Conservation (phyloP, 345 rosid species). For the Boechera retrofracta region DNA sequence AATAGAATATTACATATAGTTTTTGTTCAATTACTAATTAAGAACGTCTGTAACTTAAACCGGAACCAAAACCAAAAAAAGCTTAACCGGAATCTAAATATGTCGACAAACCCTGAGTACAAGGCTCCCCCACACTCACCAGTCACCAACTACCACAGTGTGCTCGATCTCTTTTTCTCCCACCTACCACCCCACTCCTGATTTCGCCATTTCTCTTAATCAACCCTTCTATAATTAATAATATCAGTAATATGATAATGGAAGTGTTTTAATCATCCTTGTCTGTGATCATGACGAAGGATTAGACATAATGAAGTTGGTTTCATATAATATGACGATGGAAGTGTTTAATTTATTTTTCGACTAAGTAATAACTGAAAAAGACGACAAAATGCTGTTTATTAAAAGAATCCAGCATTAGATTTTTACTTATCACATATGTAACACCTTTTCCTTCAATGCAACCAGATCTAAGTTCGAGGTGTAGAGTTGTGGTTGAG, state of each 20-base stretch:
- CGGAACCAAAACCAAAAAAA: constrained; percentile 19
- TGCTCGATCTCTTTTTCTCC: constrained; percentile 39
- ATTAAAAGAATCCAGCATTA: neutral
- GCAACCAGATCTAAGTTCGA: neutral
- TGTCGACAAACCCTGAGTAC: constrained; percentile 41
- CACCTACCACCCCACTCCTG: constrained; percentile 45
- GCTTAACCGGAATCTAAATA: constrained; percentile 25
- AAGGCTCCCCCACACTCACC: constrained; percentile 36
- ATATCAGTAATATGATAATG: neutral
- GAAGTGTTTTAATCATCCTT: constrained; percentile 22
- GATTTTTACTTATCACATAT: neutral
- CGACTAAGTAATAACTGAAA: neutral
- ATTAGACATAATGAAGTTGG: constrained; percentile 3
- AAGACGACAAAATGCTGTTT: neutral
- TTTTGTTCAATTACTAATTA: constrained; percentile 6
- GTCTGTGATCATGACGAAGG: neutral
- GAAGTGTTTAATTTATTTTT: neutral
- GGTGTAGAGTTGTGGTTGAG: neutral
- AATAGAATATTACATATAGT: neutral
- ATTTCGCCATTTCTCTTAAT: constrained; percentile 32
- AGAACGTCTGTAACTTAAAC: constrained; percentile 12
- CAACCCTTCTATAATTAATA: constrained; percentile 3
- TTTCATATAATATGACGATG: constrained; percentile 16
- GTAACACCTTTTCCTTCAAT: neutral
- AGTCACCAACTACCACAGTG: constrained; percentile 33